Evolutionary conservation across 176 grass and related monocot genomes (phyloP).

Genomic region (Hsuehochloa calcarea): DNA sequence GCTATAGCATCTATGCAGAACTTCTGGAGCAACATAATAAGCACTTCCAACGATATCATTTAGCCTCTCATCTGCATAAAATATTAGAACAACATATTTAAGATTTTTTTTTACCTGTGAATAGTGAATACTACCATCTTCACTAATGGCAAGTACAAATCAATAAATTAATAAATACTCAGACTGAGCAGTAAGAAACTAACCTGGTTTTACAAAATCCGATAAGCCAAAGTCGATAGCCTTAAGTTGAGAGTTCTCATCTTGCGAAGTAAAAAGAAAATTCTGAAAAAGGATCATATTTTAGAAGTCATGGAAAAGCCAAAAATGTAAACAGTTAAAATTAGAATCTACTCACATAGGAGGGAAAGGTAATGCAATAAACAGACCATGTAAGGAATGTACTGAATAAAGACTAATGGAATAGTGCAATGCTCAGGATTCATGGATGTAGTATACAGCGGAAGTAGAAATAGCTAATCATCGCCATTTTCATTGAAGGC

Average conservation of each 20-base stretch:
- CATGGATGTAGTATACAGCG: background rate
- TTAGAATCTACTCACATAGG: background rate
- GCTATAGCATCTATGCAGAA: slow-evolving; percentile 79
- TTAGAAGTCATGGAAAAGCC: slow-evolving; percentile 12
- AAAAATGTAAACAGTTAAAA: background rate
- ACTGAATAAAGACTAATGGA: background rate
- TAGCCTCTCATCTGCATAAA: slow-evolving; percentile 68
- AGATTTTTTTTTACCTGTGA: slow-evolving; percentile 1
- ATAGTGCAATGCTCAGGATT: background rate
- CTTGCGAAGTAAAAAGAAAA: slow-evolving; percentile 82
- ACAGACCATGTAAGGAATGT: background rate
- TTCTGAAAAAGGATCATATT: slow-evolving; percentile 45
- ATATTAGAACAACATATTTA: slow-evolving; percentile 18
- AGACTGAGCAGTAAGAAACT: slow-evolving; percentile 9
- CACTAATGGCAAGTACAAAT: background rate
- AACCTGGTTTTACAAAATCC: slow-evolving; percentile 88
- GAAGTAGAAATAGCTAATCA: background rate
- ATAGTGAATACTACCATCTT: background rate
- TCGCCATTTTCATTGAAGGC: background rate
- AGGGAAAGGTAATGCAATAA: background rate
- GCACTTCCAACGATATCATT: slow-evolving; percentile 97
- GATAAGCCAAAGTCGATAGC: slow-evolving; percentile 83
- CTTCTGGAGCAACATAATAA: slow-evolving; percentile 93
- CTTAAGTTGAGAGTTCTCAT: slow-evolving; percentile 72
- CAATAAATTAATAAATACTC: background rate